Evolutionary conservation across 1,284 basidiomycete species (phyloP), one percentile per base, ranked within the genome.

Genomic region (Leccinum angustisporum): DNA sequence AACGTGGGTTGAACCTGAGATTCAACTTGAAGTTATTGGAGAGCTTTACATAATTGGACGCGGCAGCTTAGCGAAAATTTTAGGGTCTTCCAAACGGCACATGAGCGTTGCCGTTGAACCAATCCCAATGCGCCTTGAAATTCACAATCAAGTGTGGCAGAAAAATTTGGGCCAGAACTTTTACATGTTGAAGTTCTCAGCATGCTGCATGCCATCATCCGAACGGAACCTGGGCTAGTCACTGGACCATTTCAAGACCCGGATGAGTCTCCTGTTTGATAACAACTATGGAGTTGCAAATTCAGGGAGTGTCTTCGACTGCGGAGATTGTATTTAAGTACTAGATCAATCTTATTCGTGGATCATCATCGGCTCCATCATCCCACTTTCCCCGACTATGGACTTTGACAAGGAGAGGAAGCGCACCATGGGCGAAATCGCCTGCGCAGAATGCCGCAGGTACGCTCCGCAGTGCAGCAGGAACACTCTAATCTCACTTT

Each of bases 361-460:
- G 33, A 36, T 25, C 14, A 36, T 25, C 14, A 21, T 21, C 34
- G 21, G 51, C 40, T 48, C 21, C 54, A 30, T 48, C 54, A 30
- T 48, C 31, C 31, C n/a, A 8, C n/a, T n/a, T 59, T 48, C 50
- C 25, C 34, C 46, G 10, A 48, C 30, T n/a, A 68, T 68, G 66
- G 63, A 36, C 36, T 34, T 59, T 50, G 63, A 21, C 58, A 68
- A 51, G 38, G 67, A 66, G 51, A 57, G 58, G 54, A 61, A 70
- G 31, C 67, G 64, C 9, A 58, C 54, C 5, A 62, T 76, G 59
- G 79, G 80, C 33, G 79, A 81, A 58, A 80, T 82, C 52, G 79
- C 79, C 2, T 81, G 80, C 61, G 79, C 79, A 21, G 81, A 81
- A 63, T 82, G 80, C 65, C 75, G 78, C 25, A 62, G 68, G 67